Evolutionary conservation across 2,329 filamentous ascomycete genomes (phyloP), one percentile per base, ranked within the genome.

Genomic region (Nemania abortiva): DNA sequence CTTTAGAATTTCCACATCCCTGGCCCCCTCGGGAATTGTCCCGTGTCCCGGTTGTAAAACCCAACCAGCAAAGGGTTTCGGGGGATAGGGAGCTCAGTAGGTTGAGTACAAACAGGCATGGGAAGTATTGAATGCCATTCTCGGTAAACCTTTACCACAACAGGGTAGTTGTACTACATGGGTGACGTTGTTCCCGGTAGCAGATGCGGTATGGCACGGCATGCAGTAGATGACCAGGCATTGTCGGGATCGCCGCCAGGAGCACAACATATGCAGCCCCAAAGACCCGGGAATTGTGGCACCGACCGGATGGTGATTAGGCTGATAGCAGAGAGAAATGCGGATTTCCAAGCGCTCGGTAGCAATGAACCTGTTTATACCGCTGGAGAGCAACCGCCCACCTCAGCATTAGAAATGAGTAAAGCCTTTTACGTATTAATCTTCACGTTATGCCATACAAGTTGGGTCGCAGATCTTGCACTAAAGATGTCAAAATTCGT

Each of bases 241-340:
- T 62, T 56, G 29, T 61, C 45, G 20, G 27, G 57, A 57, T 61
- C 45, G 57, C 66, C 29, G 61, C 60, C 56, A 42, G 56, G 37
- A 27, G 50, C 37, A 65, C 58, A 34, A 34, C 58, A 63, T 49
- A 58, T 66, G 63, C 58, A 34, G 47, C 39, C 45, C 45, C 58
- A 45, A 54, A 62, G 37, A 55, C 49, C 59, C 47, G 57, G 62
- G n/a, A 66, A 60, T 45, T 45, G 22, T 27, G 57, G 9, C 18
- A 49, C 37, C 53, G 31, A n/a, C 37, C 18, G 20, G 24, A 27
- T 53, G 42, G 49, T 11, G 52, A 65, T 65, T 50, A 68, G 66
- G 49, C 61, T 68, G 24, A 61, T 61, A n/a, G 42, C 27, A 18
- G 42, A 37, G n/a, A 11, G 42, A 47, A 60, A 54, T 64, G 59